Evolutionary conservation across 2,329 filamentous ascomycete genomes (phyloP).

Genomic region (Talaromyces piceae): DNA sequence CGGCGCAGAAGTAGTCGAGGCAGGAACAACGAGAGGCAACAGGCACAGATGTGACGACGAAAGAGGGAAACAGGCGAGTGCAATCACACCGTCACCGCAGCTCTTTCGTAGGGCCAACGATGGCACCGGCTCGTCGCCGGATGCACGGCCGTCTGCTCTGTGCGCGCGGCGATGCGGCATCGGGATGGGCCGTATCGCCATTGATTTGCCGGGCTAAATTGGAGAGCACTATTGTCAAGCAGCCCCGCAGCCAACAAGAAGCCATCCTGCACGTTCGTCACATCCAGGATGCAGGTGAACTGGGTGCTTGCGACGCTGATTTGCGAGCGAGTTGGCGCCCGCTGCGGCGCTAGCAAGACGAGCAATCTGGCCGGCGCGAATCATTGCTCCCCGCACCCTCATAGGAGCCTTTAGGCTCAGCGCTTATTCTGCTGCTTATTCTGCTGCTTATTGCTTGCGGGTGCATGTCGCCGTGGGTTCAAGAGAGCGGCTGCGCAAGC

Average conservation of each 20-base stretch:
- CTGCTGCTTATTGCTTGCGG: neutral
- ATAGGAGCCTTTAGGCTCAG: neutral
- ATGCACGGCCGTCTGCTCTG: neutral
- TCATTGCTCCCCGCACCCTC: neutral
- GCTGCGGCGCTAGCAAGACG: conserved; percentile 3
- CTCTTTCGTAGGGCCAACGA: neutral
- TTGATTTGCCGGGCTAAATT: neutral
- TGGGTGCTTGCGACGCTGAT: conserved; percentile 3
- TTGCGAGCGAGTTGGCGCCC: conserved; percentile 8
- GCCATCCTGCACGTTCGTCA: conserved; percentile 10
- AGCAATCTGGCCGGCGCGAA: neutral
- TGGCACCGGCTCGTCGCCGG: neutral
- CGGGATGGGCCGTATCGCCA: neutral
- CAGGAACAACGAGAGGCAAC: neutral
- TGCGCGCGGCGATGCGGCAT: neutral
- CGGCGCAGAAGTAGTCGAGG: neutral
- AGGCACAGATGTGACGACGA: neutral
- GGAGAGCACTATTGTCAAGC: neutral
- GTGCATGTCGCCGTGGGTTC: neutral
- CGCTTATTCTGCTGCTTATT: neutral
- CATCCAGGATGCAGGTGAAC: conserved; percentile 6
- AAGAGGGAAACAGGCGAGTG: neutral
- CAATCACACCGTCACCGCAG: neutral
- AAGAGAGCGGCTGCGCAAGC: neutral
- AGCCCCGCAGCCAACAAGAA: conserved; percentile 3